Base-by-base conservation (phyloP, 2,329 filamentous ascomycete genomes). In the Pyrenochaeta sp. region DNA sequence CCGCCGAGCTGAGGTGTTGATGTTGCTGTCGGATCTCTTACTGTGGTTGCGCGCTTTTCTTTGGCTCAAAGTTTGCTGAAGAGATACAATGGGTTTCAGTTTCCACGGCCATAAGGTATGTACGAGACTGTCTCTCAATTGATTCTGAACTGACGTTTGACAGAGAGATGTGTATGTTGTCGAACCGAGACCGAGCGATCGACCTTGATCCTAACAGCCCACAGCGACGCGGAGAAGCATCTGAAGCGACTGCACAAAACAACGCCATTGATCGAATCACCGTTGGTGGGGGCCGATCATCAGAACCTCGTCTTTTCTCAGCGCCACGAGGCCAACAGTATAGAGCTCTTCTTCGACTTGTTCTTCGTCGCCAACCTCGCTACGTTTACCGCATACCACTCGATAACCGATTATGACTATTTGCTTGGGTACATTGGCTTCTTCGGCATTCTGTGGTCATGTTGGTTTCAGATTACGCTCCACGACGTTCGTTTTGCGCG, bases 401-500 rank as follows among this genome's bases (percentile, higher is more conserved):
- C 75, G 2, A 72, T 78, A 50, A 76, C 73, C n/a, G 74, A 77
- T 49, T 13, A 43, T 22, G 53, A 65, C 37, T 73, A 76, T 40
- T 56, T 78, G 1, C 57, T 73, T 22, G 74, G 72, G 28, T 78
- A 78, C 57, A 67, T 78, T 48, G 75, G 76, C 12, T 77, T 78
- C 63, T 78, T 78, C 46, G 74, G 71, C 27, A 74, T 78, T 37
- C 54, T 78, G 9, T 78, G 76, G 76, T 71, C 69, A 5, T 69
- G 60, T 9, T 78, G 76, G 76, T 78, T 77, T 56, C 74, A 78
- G 54, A 71, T 77, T 48, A 77, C 74, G 12, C 69, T 78, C 4
- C 73, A 78, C 57, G 76, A 78, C 72, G 75, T 78, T n/a, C 72
- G 75, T 1, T 78, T 78, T 58, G 74, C 76, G 1, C 67, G 75